Evolutionary conservation across 257 asterid genomes (phyloP).

Genomic region (Fraxinus anomala): DNA sequence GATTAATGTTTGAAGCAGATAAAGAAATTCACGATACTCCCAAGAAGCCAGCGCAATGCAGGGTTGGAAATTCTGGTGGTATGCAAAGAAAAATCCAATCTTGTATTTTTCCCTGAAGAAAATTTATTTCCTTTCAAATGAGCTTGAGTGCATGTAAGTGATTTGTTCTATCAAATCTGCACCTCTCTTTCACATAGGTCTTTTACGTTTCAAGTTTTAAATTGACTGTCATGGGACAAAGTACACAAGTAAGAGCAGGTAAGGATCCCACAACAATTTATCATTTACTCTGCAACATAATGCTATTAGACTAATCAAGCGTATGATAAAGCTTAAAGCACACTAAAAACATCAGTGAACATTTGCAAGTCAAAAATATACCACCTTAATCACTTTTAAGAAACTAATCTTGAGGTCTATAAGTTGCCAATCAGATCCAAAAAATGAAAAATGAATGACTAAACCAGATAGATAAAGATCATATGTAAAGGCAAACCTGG

Average conservation of each 20-base stretch:
- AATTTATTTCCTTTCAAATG: constrained; percentile 7
- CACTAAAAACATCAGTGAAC: constrained; percentile 13
- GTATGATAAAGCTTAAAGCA: not conserved
- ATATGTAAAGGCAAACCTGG: constrained; percentile 52
- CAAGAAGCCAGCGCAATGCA: constrained; percentile 10
- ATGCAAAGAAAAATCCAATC: constrained; percentile 12
- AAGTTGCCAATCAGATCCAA: constrained; percentile 5
- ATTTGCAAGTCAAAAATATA: constrained; percentile 4
- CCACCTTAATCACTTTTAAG: constrained; percentile 8
- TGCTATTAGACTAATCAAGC: not conserved
- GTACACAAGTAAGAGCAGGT: constrained; percentile 20
- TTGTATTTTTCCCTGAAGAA: constrained; percentile 22
- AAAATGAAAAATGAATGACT: not conserved
- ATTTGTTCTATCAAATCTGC: constrained; percentile 6
- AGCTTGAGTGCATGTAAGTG: not conserved
- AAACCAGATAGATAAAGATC: constrained; percentile 25
- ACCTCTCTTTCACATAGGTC: constrained; percentile 25
- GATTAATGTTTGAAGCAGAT: constrained; percentile 3
- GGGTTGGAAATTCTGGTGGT: constrained; percentile 4
- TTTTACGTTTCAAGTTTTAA: constrained; percentile 29
- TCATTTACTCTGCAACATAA: constrained; percentile 2
- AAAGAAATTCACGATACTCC: constrained; percentile 10
- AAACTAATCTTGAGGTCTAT: constrained; percentile 1
- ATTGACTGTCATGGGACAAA: constrained; percentile 23
- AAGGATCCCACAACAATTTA: constrained; percentile 18